These are phyloP conservation scores for Sporothrix euskadiensis DNA, from an alignment of 2,329 filamentous ascomycete genomes.

Conservation along the genomic window DNA sequence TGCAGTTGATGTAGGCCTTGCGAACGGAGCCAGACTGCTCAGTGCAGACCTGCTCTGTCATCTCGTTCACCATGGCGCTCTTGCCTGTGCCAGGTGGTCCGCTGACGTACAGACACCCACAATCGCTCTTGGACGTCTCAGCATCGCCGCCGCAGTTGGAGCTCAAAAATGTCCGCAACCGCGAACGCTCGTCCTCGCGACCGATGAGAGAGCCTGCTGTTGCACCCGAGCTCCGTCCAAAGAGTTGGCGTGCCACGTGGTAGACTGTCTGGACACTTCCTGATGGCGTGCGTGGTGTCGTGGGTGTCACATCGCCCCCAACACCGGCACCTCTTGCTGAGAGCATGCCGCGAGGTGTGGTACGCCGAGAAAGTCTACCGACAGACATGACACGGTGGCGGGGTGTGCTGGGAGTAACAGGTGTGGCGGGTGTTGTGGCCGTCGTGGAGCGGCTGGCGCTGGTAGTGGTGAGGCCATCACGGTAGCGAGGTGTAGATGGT, in stretches of 20 bases:
- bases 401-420: constrained; percentile 71
- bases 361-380: constrained; percentile 72
- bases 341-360: constrained; percentile 62
- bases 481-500: constrained; percentile 73
- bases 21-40: constrained; percentile 55
- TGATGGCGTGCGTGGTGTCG: constrained; percentile 68
- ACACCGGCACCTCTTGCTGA: neutral
- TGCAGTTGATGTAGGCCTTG: constrained; percentile 88
- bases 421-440: constrained; percentile 24
- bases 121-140: constrained; percentile 51
- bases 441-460: constrained; percentile 10
- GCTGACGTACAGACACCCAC: constrained; percentile 90
- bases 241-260: constrained; percentile 82
- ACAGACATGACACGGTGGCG: constrained; percentile 78
- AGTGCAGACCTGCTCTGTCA: constrained; percentile 61
- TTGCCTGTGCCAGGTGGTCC: constrained; percentile 96
- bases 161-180: constrained; percentile 70
- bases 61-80: constrained; percentile 85
- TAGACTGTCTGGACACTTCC: constrained; percentile 71
- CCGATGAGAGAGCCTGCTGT: constrained; percentile 75
- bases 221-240: constrained; percentile 74
- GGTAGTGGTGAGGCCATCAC: constrained; percentile 63
- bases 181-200: constrained; percentile 66
- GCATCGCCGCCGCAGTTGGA: constrained; percentile 23
- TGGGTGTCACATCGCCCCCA: constrained; percentile 14